phyloP scores from a whole-genome alignment of 1,139 yeast genomes.

The Spathaspora sp. region DNA sequence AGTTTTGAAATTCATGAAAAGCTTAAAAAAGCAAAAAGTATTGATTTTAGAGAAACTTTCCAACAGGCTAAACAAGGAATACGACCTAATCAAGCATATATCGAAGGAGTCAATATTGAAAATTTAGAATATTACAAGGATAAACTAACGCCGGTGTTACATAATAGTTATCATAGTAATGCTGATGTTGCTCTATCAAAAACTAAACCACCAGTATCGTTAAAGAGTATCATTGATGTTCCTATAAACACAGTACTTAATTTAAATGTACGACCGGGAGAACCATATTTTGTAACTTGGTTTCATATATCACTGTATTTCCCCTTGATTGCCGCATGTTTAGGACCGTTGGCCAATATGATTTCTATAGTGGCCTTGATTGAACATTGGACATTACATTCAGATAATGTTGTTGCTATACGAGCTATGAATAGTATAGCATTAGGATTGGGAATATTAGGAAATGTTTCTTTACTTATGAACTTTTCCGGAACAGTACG shows the following conservation, averaged over 20 bases:
- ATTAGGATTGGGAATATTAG: constrained; percentile 59
- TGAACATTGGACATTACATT: constrained; percentile 59
- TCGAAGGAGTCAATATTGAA: neutral
- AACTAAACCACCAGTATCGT: constrained; percentile 17
- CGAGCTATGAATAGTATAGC: constrained; percentile 56
- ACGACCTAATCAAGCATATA: constrained; percentile 9
- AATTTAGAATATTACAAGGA: constrained; percentile 14
- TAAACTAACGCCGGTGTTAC: constrained; percentile 17
- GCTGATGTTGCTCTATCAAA: neutral
- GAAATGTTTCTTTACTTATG: constrained; percentile 63
- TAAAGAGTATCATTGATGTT: constrained; percentile 28
- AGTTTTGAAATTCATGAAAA: neutral
- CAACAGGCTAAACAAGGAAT: neutral
- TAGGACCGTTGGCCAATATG: constrained; percentile 77
- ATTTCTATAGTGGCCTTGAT: constrained; percentile 70
- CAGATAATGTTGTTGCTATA: neutral
- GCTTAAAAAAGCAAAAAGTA: neutral
- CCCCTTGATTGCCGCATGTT: constrained; percentile 72
- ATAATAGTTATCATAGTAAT: constrained; percentile 6
- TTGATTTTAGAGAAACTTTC: neutral
- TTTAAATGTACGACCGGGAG: constrained; percentile 46
- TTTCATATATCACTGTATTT: constrained; percentile 61
- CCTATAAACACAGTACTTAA: constrained; percentile 33
- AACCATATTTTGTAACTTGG: constrained; percentile 52
- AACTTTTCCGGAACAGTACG: constrained; percentile 61